phyloP scores from a whole-genome alignment of 495 filamentous ascomycete species.

The Aspergillus bridgeri region DNA sequence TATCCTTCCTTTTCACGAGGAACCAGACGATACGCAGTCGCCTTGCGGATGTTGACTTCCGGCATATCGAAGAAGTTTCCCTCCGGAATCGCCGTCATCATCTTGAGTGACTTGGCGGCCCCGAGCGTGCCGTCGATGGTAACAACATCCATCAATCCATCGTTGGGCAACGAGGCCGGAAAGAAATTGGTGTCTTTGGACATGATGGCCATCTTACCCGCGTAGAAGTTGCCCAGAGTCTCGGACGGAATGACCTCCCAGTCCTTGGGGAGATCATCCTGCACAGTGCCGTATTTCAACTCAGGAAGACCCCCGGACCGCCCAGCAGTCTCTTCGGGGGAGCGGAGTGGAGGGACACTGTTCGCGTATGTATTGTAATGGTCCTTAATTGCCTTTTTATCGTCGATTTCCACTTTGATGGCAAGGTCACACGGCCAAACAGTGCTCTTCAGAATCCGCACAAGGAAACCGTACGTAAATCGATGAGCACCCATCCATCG shows the following conservation, averaged over 20 bases:
- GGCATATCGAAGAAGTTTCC: slow-evolving; percentile 74
- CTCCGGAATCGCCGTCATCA: slow-evolving; percentile 66
- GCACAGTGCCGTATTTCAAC: slow-evolving; percentile 74
- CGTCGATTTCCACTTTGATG: slow-evolving; percentile 72
- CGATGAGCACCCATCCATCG: slow-evolving; percentile 86
- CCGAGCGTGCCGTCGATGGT: slow-evolving; percentile 73
- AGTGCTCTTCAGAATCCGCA: slow-evolving; percentile 65
- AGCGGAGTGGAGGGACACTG: slow-evolving; percentile 26
- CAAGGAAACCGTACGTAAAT: slow-evolving; percentile 80
- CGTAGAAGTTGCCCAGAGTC: slow-evolving; percentile 87
- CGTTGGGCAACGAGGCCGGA: slow-evolving; percentile 74
- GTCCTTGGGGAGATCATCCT: slow-evolving; percentile 67
- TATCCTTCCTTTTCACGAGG: slow-evolving; percentile 70
- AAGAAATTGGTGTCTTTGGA: slow-evolving; percentile 86
- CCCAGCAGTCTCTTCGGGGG: slow-evolving; percentile 23
- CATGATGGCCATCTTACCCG: slow-evolving; percentile 94
- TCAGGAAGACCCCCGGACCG: slow-evolving; percentile 58
- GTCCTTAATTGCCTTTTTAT: slow-evolving; percentile 69
- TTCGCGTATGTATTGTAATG: slow-evolving; percentile 59
- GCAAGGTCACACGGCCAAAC: slow-evolving; percentile 88
- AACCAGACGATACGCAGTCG: slow-evolving; percentile 75
- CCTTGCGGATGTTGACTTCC: slow-evolving; percentile 75
- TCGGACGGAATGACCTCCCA: slow-evolving; percentile 71
- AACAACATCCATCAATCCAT: slow-evolving; percentile 83
- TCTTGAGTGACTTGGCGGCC: slow-evolving; percentile 56